Evolutionary conservation across 208 protist genomes (phyloP), one percentile per base, ranked within the genome.

Genomic region (Leishmania lainsoni): DNA sequence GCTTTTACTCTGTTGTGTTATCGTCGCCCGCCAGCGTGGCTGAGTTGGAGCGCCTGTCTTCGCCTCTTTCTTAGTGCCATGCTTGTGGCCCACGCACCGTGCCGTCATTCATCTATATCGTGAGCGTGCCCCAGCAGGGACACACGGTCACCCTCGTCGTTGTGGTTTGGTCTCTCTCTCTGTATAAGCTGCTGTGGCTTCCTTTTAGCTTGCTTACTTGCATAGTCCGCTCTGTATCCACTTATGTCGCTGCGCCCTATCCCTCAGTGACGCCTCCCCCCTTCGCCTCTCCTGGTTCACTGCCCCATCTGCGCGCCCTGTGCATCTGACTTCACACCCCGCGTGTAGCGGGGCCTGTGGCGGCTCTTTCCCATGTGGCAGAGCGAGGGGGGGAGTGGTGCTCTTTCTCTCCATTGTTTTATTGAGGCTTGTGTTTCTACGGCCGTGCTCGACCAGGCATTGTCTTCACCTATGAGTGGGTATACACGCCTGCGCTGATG

Each of bases 341-440:
- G 42, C 26, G 58, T 16, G 39, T 35, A 14, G 32, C 22, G 10
- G 14, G 16, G 29, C 39, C 61, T 39, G 8, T 29, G 29, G 61
- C 3, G 29, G 3, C 61, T 3, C 61, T 29, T 35, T 16, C 29
- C 61, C 14, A 0, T 29, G 6, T 39, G n/a, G 5, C 52, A 12
- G 52, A 56, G 17, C 17, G 59, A 29, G n/a, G 59, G 16, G 49
- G 54, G n/a, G 42, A 83, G 26, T 26, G 14, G 74, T 78, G 49
- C n/a, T 63, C 52, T 68, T 54, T 51, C 17, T 22, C 63, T 76
- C 5, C 58, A 20, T 49, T 81, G 39, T 76, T 39, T 42, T 51
- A 10, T 68, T 74, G 48, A 71, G 35, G 75, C 10, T 68, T 35
- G 20, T 22, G 20, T 68, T 45, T 45, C 42, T 45, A 8, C 39